Conservation (phyloP, 306 rosid species). For the Acacia confusa region DNA sequence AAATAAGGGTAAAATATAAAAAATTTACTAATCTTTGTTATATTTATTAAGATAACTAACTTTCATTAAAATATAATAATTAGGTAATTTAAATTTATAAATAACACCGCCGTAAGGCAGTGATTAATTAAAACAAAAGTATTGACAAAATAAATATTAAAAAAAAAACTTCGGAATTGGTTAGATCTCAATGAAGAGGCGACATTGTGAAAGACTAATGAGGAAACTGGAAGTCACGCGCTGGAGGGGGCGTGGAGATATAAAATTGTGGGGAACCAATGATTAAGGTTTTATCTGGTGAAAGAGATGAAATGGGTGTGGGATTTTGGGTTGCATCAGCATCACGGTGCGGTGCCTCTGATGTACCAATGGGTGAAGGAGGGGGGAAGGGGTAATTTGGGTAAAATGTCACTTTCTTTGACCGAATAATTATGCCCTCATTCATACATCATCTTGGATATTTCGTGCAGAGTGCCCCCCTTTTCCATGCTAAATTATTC, state of each 20-base stretch:
- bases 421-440: slow-evolving; percentile 41
- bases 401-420: slow-evolving; percentile 18
- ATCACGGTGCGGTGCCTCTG: neutral
- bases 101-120: too few relatives aligned
- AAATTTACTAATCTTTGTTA: too few relatives aligned
- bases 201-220: too few relatives aligned
- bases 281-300: slow-evolving; percentile 58
- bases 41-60: too few relatives aligned
- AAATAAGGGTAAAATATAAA: too few relatives aligned
- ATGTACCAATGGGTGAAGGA: neutral
- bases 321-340: neutral
- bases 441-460: slow-evolving; percentile 49
- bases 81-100: too few relatives aligned
- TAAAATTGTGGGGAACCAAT: slow-evolving; percentile 41
- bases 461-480: slow-evolving; percentile 53
- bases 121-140: too few relatives aligned
- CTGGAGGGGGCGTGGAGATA: neutral
- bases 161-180: too few relatives aligned
- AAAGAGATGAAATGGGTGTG: slow-evolving; percentile 27
- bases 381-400: slow-evolving; percentile 23
- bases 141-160: too few relatives aligned
- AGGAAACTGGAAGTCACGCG: neutral
- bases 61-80: too few relatives aligned
- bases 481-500: neutral
- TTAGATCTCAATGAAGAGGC: too few relatives aligned